Evolutionary conservation across 768 basidiomycete genomes (phyloP).

Genomic region (Lactarius hatsudake): DNA sequence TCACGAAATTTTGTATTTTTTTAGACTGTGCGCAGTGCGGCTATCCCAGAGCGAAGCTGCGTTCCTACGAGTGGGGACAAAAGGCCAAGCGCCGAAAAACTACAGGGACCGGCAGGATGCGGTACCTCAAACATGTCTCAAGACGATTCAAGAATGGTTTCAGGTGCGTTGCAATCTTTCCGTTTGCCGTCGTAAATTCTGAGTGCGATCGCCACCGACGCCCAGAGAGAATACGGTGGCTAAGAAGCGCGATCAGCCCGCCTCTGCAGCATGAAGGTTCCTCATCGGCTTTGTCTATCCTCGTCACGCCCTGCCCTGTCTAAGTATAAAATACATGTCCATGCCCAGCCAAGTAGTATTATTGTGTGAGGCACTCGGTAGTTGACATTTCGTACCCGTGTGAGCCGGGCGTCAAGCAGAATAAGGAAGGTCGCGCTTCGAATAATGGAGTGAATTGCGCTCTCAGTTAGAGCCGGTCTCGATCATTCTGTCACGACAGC

Average conservation of each 20-base stretch:
- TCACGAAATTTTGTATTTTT: not conserved
- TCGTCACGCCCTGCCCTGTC: conserved; percentile 23
- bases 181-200: not conserved
- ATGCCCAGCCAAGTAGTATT: conserved; percentile 27
- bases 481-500: conserved; percentile 17
- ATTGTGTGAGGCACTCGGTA: not conserved
- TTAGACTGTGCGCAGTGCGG: conserved; percentile 94
- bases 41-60: conserved; percentile 91
- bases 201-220: conserved; percentile 3
- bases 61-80: conserved; percentile 96
- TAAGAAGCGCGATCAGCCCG: conserved; percentile 70
- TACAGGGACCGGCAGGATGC: conserved; percentile 96
- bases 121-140: conserved; percentile 86
- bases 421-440: not conserved
- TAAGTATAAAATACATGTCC: conserved; percentile 35
- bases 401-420: not conserved
- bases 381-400: not conserved
- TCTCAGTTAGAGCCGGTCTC: conserved; percentile 1
- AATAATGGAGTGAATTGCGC: not conserved
- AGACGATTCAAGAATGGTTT: conserved; percentile 99
- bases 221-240: conserved; percentile 85
- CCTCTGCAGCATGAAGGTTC: conserved; percentile 46
- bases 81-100: conserved; percentile 99
- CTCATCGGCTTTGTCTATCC: conserved; percentile 30
- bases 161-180: conserved; percentile 49